Evolutionary conservation across 768 basidiomycete genomes (phyloP).

Genomic region (Brasilioporus rufonigricans): DNA sequence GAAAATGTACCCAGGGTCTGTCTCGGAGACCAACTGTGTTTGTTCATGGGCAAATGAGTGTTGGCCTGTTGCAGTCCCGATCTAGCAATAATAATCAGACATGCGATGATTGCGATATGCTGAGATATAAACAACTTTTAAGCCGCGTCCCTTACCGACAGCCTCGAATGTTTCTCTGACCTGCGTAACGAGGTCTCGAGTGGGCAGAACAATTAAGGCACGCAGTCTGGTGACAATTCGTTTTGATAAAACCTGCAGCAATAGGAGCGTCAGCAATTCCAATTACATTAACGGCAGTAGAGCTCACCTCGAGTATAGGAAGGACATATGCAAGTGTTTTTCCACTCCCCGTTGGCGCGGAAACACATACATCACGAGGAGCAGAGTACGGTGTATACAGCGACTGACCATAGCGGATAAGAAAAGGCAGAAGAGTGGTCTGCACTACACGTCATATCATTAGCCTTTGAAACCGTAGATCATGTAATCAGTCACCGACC

Average conservation of each 20-base stretch:
- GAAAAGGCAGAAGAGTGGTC: constrained; percentile 79
- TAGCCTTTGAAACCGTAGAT: constrained; percentile 4
- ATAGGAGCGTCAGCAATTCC: background rate
- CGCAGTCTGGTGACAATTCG: constrained; percentile 81
- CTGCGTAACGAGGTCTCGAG: constrained; percentile 89
- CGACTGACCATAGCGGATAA: constrained; percentile 50
- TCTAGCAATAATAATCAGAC: constrained; percentile 33
- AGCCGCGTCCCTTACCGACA: constrained; percentile 76
- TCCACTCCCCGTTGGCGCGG: constrained; percentile 96
- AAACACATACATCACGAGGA: constrained; percentile 84
- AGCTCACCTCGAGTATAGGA: constrained; percentile 80
- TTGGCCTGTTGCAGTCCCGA: constrained; percentile 87
- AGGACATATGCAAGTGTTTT: constrained; percentile 97
- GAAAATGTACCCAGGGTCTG: constrained; percentile 45
- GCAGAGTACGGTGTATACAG: constrained; percentile 67
- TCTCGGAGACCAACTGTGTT: constrained; percentile 67
- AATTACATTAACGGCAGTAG: background rate
- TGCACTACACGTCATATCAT: constrained; percentile 60
- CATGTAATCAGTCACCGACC: constrained; percentile 46
- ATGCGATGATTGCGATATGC: background rate
- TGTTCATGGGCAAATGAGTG: constrained; percentile 95
- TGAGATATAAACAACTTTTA: constrained; percentile 55
- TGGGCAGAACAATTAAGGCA: constrained; percentile 88
- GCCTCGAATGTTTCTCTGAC: constrained; percentile 91
- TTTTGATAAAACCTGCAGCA: constrained; percentile 58